These are phyloP conservation scores for Smittium culicis DNA, from an alignment of 371 early-diverging fungal genomes.

Conservation along the genomic window DNA sequence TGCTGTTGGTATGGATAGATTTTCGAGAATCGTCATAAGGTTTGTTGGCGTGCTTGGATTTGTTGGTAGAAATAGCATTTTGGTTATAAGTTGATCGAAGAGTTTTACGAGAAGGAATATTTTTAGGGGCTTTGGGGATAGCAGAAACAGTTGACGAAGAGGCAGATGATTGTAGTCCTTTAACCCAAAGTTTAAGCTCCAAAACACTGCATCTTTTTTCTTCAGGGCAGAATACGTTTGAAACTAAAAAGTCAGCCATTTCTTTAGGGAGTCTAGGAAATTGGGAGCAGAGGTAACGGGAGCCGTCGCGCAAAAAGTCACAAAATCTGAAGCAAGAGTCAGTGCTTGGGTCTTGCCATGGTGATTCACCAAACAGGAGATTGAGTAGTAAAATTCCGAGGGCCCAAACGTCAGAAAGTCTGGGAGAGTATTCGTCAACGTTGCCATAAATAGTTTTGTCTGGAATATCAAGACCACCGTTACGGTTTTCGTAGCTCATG, in stretches of 20 bases:
- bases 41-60: no score
- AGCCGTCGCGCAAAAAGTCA: slow-evolving; percentile 38
- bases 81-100: no score
- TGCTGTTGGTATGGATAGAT: no score
- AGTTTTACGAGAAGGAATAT: no score
- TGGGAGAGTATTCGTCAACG: slow-evolving; percentile 36
- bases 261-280: slow-evolving; percentile 36
- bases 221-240: slow-evolving; percentile 41
- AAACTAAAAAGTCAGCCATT: slow-evolving; percentile 40
- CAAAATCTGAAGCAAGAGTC: slow-evolving; percentile 39
- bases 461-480: slow-evolving; percentile 32
- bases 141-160: background rate
- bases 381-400: slow-evolving; percentile 49
- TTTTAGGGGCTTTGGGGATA: background rate
- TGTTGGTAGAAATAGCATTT: no score
- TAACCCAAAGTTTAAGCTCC: slow-evolving; percentile 35
- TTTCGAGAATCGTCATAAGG: no score
- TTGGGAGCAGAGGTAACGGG: slow-evolving; percentile 38
- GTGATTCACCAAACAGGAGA: slow-evolving; percentile 44
- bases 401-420: slow-evolving; percentile 46
- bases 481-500: slow-evolving; percentile 54
- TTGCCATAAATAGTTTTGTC: slow-evolving; percentile 30
- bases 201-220: slow-evolving; percentile 32
- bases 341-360: slow-evolving; percentile 47
- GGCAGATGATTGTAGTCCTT: slow-evolving; percentile 12